Base-by-base conservation (phyloP, 495 filamentous ascomycete genomes). In the Penicillium bovifimosum region DNA sequence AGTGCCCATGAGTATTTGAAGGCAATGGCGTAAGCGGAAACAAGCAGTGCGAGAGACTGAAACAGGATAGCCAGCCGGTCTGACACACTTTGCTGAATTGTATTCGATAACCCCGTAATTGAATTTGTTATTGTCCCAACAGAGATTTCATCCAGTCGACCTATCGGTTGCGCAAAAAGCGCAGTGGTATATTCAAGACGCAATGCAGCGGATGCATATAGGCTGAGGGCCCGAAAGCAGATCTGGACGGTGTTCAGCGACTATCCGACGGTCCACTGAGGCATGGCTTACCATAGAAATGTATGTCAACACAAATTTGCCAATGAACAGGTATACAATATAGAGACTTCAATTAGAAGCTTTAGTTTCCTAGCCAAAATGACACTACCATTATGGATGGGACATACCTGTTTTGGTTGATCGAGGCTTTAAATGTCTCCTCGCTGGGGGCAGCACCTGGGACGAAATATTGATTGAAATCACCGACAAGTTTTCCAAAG, bases 51-150 rank as follows among this genome's bases (percentile, higher is more conserved):
- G 27, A 76, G 58, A 0, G 73, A 72, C 44, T 79, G 72, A 6
- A 82, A 65, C 26, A 76, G 72, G 6, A 78, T 61, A 1, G 76
- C 76, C 8, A 73, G 63, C 40, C 79, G 80, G 50, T 83, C 80
- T 0, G 84, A 86, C 32, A 89, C 81, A 27, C 84, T 84, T 27
- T 80, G 66, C 52, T 89, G 84, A 26, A 89, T 67, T 0, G 76
- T 73, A 53, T 86, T 87, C 28, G 82, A 80, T 2, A 78, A 77
- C 4, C 77, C 75, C 6, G 84, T 86, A 56, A 87, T 83, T 33
- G 81, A 79, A 17, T 79, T 79, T 10, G 78, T 78, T 11, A 69
- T 63, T 0, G 64, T 61, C 9, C 68, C 66, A 1, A 65, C 54
- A 0, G 68, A 67, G 6, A 71, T 48, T 43, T 65, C 53, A 40